These are phyloP conservation scores for Vachellia collinsii DNA, from an alignment of 306 rosid species.

Conservation along the genomic window DNA sequence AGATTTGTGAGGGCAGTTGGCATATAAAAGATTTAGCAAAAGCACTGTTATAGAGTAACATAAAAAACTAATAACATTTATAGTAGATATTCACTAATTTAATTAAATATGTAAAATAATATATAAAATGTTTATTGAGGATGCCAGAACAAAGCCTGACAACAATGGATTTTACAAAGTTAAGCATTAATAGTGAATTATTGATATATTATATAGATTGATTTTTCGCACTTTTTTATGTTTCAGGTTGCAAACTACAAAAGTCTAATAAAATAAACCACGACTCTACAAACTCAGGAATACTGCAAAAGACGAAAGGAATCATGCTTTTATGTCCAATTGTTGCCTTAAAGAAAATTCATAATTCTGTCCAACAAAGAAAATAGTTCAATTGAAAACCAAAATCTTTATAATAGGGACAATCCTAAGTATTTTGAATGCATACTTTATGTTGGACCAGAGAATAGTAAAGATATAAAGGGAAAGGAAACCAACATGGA, in stretches of 20 bases:
- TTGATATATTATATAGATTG: background rate
- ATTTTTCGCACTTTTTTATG: background rate
- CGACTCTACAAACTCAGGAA: conserved; percentile 27
- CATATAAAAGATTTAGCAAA: conserved; percentile 19
- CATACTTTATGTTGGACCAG: background rate
- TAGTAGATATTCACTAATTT: background rate
- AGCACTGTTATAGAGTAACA: conserved; percentile 13
- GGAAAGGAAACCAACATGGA: no score
- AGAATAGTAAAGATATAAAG: background rate
- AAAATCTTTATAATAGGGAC: conserved; percentile 3
- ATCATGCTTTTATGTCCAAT: background rate
- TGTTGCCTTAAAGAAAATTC: background rate
- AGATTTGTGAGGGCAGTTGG: conserved; percentile 32
- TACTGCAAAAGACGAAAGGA: conserved; percentile 6
- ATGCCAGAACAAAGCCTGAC: background rate
- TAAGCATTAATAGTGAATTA: background rate
- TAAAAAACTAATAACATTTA: background rate
- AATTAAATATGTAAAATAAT: conserved; percentile 7
- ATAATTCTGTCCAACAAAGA: background rate
- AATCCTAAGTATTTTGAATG: conserved; percentile 18
- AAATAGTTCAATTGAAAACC: conserved; percentile 15
- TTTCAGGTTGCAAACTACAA: conserved; percentile 13
- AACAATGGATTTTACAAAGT: background rate
- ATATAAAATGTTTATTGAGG: background rate
- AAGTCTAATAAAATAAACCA: background rate